Base-by-base conservation (phyloP, 2,329 filamentous ascomycete genomes). In the Geosmithia putterillii region DNA sequence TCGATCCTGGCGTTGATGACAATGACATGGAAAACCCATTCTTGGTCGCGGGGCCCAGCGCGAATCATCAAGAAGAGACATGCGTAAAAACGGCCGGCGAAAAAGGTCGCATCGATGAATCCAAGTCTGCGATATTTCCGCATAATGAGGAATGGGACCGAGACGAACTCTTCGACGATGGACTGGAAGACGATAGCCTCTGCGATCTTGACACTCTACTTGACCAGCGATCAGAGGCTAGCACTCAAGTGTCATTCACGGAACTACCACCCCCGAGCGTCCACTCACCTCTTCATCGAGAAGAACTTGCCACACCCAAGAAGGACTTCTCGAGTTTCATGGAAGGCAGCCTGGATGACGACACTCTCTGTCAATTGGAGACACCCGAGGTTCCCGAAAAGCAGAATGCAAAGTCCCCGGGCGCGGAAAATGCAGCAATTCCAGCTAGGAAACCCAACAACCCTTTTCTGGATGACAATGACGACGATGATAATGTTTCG, bases 261-360 rank as follows among this genome's bases (percentile, higher is more conserved):
- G 9, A 12, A 4, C 36, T 38, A 14, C 36, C 36, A 18, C 36
- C 36, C 5, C 36, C 36, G 20, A 21, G 10, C 4, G 10, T 32
- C 28, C 19, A 19, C 10, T 39, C 19, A 39, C 18, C 37, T 21
- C 6, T 14, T 9, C 39, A 15, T 7, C 19, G 7, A 20, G 38
- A 39, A 3, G n/a, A 41, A 17, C 22, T n/a, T 8, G 22, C n/a
- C 9, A 17, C 12, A 3, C 20, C 39, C 18, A 28, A 23, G n/a
- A 17, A 28, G 9, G 36, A 28, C 7, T 40, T 43, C 19, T 43
- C 42, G 6, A 43, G 42, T 22, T 43, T 43, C 23, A 28, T 21
- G n/a, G 37, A 39, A n/a, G 42, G 25, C 4, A 37, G 19, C 20
- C 25, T 39, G 35, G 42, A 43, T 22, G 42, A 43, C 23, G 42